Base-by-base conservation (phyloP, 176 grass and related monocot genomes). In the Melocanna baccifera region DNA sequence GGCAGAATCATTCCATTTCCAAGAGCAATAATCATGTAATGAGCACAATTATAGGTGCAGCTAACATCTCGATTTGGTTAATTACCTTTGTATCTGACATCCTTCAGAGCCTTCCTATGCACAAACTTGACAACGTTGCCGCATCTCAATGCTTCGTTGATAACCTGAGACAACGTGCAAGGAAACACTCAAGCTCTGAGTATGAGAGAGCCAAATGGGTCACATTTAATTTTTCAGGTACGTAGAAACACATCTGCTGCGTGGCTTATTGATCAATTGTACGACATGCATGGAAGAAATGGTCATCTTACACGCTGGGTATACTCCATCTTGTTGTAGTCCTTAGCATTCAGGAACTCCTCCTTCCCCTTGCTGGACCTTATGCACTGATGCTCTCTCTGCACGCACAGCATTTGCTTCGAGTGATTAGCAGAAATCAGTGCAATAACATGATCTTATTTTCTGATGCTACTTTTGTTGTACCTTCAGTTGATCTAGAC, bases 51-150 rank as follows among this genome's bases (percentile, higher is more conserved):
- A 32, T 25, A 28, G 26, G 19, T 78, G 12, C 20, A 64, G 12
- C 45, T 36, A 40, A 62, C 58, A 56, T 18, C 20, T 41, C 12
- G 0, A 7, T 48, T 42, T 29, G 42, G 46, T 51, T 14, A 6
- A 12, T 37, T 52, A 92, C 90, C 90, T 87, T 89, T 89, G 26
- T 81, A 92, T 78, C 62, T 86, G 79, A 92, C 83, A 87, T 92
- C 79, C 41, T 87, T 92, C 29, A 92, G 78, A 16, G 90, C 90
- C 79, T 84, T 89, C 78, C 90, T 66, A 37, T 92, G 90, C 47
- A 92, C 51, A 66, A 92, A 92, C 62, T 92, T 92, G 30, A 92
- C 90, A 43, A 92, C 53, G 47, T 92, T 92, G 50, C 90, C 90
- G 79, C 90, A 92, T 71, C 90, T 88, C 51, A 89, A 50, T 3